phyloP scores from a whole-genome alignment of 164 flowering plant genomes.

The Euptelea pleiosperma region DNA sequence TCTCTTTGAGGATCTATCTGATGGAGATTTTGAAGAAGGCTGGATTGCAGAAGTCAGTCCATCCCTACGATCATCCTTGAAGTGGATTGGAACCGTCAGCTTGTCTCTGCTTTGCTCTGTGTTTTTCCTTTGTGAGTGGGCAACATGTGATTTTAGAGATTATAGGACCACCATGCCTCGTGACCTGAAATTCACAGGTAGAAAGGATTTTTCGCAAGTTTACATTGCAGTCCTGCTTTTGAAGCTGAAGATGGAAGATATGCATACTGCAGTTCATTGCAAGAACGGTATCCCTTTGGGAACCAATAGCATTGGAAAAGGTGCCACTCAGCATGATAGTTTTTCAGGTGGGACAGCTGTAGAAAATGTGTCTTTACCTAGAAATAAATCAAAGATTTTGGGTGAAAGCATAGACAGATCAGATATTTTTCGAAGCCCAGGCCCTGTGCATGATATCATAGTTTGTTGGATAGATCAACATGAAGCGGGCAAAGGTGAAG shows the following conservation, averaged over 20 bases:
- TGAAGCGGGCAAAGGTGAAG: constrained; percentile 63
- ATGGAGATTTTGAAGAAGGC: constrained; percentile 51
- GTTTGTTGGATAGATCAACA: constrained; percentile 99
- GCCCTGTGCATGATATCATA: constrained; percentile 83
- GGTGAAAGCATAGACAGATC: constrained; percentile 24
- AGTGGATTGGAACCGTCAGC: constrained; percentile 59
- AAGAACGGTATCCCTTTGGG: constrained; percentile 23
- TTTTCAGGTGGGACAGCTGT: constrained; percentile 17
- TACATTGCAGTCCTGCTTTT: constrained; percentile 64
- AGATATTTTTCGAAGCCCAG: constrained; percentile 67
- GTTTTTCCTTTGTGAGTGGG: constrained; percentile 97
- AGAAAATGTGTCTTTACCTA: constrained; percentile 25
- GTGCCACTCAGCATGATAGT: constrained; percentile 24
- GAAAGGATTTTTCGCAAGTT: constrained; percentile 72
- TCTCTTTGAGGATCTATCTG: constrained; percentile 66
- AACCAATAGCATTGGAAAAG: constrained; percentile 21
- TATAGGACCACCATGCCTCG: constrained; percentile 47
- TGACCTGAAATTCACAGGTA: constrained; percentile 65
- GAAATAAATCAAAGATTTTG: constrained; percentile 22
- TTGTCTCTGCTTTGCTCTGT: constrained; percentile 60
- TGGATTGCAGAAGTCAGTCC: constrained; percentile 86
- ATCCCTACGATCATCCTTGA: constrained; percentile 66
- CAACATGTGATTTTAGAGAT: constrained; percentile 89
- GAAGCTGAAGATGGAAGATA: constrained; percentile 51
- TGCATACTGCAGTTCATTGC: constrained; percentile 23